These are phyloP conservation scores for Coemansia sp. DNA, from an alignment of 192 early-diverging fungal species.

Conservation along the genomic window DNA sequence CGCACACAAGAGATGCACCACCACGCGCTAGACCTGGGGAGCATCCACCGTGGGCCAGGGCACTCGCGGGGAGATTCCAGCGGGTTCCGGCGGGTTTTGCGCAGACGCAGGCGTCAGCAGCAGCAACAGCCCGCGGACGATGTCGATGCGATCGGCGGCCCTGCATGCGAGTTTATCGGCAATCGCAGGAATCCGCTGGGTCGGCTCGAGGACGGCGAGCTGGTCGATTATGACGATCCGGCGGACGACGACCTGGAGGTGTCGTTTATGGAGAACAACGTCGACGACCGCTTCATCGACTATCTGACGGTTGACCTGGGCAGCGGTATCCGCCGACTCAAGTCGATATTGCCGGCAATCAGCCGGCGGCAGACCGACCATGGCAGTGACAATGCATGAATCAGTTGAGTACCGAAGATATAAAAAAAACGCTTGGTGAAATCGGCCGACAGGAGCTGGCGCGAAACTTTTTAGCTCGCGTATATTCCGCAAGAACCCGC, in stretches of 20 bases:
- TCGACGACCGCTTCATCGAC: constrained; percentile 42
- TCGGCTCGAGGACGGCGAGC: constrained; percentile 36
- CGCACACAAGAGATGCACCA: neutral
- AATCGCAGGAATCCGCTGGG: constrained; percentile 43
- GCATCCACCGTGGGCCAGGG: neutral
- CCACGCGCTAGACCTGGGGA: neutral
- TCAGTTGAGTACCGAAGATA: no score
- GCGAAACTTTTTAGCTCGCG: no score
- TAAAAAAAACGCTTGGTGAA: no score
- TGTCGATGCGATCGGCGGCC: neutral
- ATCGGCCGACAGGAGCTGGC: no score
- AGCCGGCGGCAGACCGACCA: no score
- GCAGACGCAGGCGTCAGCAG: constrained; percentile 16
- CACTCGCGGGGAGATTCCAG: neutral
- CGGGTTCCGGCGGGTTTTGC: neutral
- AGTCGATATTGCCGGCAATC: constrained; percentile 15
- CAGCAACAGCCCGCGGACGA: neutral
- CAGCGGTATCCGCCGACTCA: constrained; percentile 18
- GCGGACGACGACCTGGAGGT: constrained; percentile 31
- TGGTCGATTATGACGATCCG: constrained; percentile 49
- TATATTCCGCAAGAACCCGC: no score
- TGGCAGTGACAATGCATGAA: no score
- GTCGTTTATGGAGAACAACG: constrained; percentile 42
- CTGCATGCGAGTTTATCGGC: constrained; percentile 37
- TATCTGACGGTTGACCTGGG: constrained; percentile 34